Evolutionary conservation across 352 stramenopile species (phyloP).

Genomic region (Pythium inflatum): DNA sequence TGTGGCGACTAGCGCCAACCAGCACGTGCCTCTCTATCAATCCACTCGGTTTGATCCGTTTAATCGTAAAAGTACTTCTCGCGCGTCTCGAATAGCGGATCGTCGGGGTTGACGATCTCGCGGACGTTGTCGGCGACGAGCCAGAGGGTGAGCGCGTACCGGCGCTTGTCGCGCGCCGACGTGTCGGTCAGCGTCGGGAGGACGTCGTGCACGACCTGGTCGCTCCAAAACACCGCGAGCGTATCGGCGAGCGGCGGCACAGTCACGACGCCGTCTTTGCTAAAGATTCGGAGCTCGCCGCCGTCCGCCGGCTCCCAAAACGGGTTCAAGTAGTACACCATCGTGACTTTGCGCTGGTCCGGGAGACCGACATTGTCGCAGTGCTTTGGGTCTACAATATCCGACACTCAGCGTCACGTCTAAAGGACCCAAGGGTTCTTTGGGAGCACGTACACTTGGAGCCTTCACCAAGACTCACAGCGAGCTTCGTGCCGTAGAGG

Average conservation of each 20-base stretch:
- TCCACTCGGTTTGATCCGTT: too few species aligned
- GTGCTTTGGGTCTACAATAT: constrained; percentile 55
- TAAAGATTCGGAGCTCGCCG: constrained; percentile 61
- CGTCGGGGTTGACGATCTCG: constrained; percentile 52
- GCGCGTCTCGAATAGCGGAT: constrained; percentile 43
- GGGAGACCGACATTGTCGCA: constrained; percentile 55
- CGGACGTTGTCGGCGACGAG: constrained; percentile 56
- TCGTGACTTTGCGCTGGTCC: constrained; percentile 67
- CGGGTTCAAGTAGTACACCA: constrained; percentile 80
- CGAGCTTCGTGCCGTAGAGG: constrained; percentile 54
- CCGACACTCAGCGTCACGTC: too few species aligned
- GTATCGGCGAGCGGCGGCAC: constrained; percentile 72
- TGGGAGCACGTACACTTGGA: constrained; percentile 59
- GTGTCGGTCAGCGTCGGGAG: constrained; percentile 59
- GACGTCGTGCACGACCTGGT: constrained; percentile 86
- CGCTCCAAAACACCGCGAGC: constrained; percentile 88
- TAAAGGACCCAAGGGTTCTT: too few species aligned
- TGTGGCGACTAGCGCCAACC: too few species aligned
- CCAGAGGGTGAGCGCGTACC: constrained; percentile 91
- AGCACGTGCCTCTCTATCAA: too few species aligned
- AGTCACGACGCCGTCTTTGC: constrained; percentile 43
- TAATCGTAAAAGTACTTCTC: constrained; percentile 39
- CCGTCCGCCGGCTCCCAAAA: constrained; percentile 56
- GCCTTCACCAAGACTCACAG: constrained; percentile 51
- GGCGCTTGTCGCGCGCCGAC: constrained; percentile 31